phyloP scores from a whole-genome alignment of 75 land plant genomes.

The Sequoia sempervirens region DNA sequence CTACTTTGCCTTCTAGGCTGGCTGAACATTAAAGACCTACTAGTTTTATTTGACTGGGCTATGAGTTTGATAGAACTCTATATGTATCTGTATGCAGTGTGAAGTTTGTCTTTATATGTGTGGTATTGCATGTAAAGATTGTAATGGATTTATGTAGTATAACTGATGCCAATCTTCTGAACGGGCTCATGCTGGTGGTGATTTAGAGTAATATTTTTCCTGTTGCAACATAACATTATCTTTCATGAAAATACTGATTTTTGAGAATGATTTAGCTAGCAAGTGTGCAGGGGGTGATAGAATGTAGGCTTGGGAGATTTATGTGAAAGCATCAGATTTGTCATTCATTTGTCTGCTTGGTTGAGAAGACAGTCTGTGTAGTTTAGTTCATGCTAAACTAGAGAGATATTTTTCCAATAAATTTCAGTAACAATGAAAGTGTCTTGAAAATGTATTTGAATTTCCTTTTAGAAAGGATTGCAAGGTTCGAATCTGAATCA shows the following conservation, averaged over 20 bases:
- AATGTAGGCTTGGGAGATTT: neutral
- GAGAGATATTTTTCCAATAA: neutral
- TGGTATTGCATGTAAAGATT: slow-evolving; percentile 1
- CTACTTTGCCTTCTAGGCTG: slow-evolving; percentile 9
- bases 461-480: neutral
- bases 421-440: too few species aligned
- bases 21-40: slow-evolving; percentile 3
- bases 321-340: neutral
- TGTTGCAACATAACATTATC: neutral
- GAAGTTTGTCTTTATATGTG: neutral
- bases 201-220: neutral
- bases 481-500: neutral
- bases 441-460: neutral
- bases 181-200: neutral
- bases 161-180: neutral
- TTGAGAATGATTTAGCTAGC: neutral
- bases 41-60: slow-evolving; percentile 12
- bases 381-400: neutral
- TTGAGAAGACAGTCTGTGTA: neutral
- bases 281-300: neutral
- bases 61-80: slow-evolving; percentile 9
- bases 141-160: neutral
- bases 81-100: slow-evolving; percentile 3
- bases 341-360: neutral
- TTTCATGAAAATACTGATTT: neutral